Evolutionary conservation across 2,329 filamentous ascomycete genomes (phyloP), one percentile per base, ranked within the genome.

Genomic region (Ophiostoma himal-ulmi): DNA sequence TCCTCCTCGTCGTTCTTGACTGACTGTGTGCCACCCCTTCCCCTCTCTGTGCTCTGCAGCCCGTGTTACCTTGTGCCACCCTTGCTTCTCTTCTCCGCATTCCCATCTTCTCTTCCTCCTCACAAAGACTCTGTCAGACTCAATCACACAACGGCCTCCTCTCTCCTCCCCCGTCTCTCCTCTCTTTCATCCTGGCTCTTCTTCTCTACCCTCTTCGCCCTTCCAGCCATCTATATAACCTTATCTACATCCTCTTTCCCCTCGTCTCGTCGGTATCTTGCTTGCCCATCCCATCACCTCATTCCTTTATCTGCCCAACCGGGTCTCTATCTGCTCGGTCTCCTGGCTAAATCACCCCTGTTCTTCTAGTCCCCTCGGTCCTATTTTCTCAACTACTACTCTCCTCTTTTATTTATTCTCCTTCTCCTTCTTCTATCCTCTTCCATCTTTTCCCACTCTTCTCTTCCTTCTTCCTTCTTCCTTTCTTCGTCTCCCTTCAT

Each of bases 361-460:
- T 20, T 39, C 62, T 26, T 37, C 34, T 36, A 36, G 34, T 8
- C 20, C 62, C 36, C 34, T 39, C 60, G 34, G 34, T 65, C 36
- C 34, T 65, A 39, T 65, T 39, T 60, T 60, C 17, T 34, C 13
- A 10, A 26, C 52, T 57, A 26, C 52, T 57, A 64, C 62, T 69
- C 68, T 48, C 60, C 68, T 66, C 52, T 66, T 69, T 62, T 65
- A 70, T 37, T 26, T 22, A 39, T 57, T 30, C 30, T 37, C 62
- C 65, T 44, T 36, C 26, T 62, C 52, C 11, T 48, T 52, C 69
- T 64, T 37, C 8, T 70, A 26, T 64, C 22, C 26, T 70, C 11
- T 26, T 68, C 20, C 36, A 14, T 34, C 64, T 39, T 66, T 22
- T 69, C 30, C 34, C 4, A 14, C 14, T 48, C 26, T 17, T 8